Evolutionary conservation across 164 flowering plant genomes (phyloP), one percentile per base, ranked within the genome.

Genomic region (Magnolia changhungtana): DNA sequence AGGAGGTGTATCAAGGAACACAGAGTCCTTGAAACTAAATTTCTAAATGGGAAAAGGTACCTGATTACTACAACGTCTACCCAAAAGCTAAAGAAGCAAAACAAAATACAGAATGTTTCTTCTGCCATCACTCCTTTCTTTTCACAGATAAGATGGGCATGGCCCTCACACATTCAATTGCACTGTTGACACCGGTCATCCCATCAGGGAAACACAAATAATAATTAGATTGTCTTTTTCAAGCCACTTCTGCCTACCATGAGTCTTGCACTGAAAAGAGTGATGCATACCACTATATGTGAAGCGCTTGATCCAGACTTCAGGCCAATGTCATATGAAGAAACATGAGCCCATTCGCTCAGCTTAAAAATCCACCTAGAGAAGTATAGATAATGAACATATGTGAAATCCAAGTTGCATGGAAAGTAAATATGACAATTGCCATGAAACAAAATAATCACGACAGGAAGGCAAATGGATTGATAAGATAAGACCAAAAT

Each of bases 341-440:
- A 91, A 75, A 88, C 80, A 80, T 90, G 94, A 69, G 89, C 93
- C 99, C 99, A 96, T 82, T 96, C 98, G 86, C 95, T 93, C 63
- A 96, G 72, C 87, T 96, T 96, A 71, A 94, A 94, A 79, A 92
- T 85, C 99, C 99, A 96, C 84, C 99, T 96, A 79, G 5, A 63
- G 18, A 75, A 73, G 51, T 5, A 67, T 52, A 31, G 27, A 64
- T 23, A 21, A 27, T 7, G 61, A 73, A 20, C 31, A 71, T 49
- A 69, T 61, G 73, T n/a, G 50, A 66, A 21, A 31, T 24, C 24
- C 27, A 65, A 20, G 16, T 65, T 29, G 24, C 7, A 4, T 49
- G 10, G 67, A 55, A 79, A 55, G 65, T 20, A 51, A 74, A 74
- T 51, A 8, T 65, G 49, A 63, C 2, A 59, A 50, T 65, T 67